A percentile compares a stretch with the other conserved stretches of the same genome.
Conservation (phyloP, 306 rosid genomes). For the Amphicarpaea edgeworthii region DNA sequence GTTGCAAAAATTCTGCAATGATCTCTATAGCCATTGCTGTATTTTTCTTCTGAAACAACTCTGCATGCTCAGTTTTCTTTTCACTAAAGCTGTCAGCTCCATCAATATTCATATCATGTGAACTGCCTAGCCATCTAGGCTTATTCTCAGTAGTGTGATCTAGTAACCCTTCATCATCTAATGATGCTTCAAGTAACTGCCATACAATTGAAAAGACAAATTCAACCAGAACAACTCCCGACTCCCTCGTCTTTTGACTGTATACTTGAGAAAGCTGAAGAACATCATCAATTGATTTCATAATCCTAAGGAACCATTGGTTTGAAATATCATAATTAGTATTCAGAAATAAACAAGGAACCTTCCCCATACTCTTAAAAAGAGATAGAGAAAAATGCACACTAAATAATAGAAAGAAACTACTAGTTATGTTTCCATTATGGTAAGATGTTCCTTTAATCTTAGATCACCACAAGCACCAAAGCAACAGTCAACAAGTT, state of each 20-base stretch:
- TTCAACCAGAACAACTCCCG: slow-evolving; percentile 81
- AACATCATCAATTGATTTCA: slow-evolving; percentile 79
- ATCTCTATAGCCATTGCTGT: slow-evolving; percentile 76
- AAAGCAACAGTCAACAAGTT: not conserved
- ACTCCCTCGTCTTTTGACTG: slow-evolving; percentile 66
- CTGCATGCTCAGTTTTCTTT: slow-evolving; percentile 60
- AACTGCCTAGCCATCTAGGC: slow-evolving; percentile 68
- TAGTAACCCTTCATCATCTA: slow-evolving; percentile 86
- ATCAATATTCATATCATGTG: slow-evolving; percentile 72
- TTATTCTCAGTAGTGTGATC: slow-evolving; percentile 65
- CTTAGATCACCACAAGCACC: not conserved
- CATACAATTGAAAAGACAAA: slow-evolving; percentile 79
- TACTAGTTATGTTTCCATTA: slow-evolving; percentile 27
- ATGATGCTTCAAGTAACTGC: slow-evolving; percentile 90
- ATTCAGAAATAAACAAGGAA: slow-evolving; percentile 33
- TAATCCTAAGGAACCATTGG: slow-evolving; percentile 69
- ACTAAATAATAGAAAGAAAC: slow-evolving; percentile 16
- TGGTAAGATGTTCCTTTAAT: slow-evolving; percentile 5
- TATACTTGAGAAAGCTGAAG: slow-evolving; percentile 81
- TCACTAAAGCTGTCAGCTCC: slow-evolving; percentile 57
- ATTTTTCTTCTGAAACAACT: slow-evolving; percentile 64
- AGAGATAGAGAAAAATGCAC: not conserved
- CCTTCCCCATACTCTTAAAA: not conserved
- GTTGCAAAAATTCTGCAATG: slow-evolving; percentile 71
- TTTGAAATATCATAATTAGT: slow-evolving; percentile 40